Evolutionary conservation across 257 asterid species (phyloP), one percentile per base, ranked within the genome.

Genomic region (Solanum sparsipilum): DNA sequence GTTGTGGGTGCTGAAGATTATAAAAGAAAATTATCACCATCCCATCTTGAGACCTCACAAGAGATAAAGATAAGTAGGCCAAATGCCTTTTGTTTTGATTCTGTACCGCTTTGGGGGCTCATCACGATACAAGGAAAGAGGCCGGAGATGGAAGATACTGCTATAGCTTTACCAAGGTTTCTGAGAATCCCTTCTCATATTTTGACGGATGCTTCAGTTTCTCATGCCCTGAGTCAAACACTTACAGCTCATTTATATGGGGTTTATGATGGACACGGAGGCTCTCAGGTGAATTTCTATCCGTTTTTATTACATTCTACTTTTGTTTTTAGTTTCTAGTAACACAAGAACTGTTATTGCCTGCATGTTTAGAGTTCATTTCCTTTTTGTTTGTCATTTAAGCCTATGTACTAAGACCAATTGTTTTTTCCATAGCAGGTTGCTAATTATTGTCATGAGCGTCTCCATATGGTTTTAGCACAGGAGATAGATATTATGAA

Each of bases 211-310:
- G 85, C 39, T 82, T 89, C 92, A 2, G 76, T 89, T 89, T 58
- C 88, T 70, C 91, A 83, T 84, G 65, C 93, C 46, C 60, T 75
- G 41, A 86, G 88, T 88, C 93, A 92, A 76, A 92, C 90, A 44
- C 83, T 91, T 84, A 90, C 92, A 2, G 93, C 94, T 74, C 97
- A 97, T 90, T 85, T 97, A 2, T 95, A 89, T 48, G 99, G 98
- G 83, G 98, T 97, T 88, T 97, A 92, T 90, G 99, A 96, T 89
- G 99, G 99, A 85, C 99, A 97, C 85, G 98, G 99, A 67, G 98
- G 98, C 88, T 82, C 79, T 71, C 98, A 96, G 98, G 99, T 96
- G 89, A 86, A 79, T 35, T 27, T 70, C 85, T 12, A 25, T 68
- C 44, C 12, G 29, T 48, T 81, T 81, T 82, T 48, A 6, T 20